These are phyloP conservation scores for Jimgerdemannia flammicorona DNA, from an alignment of 192 early-diverging fungal species.

Conservation along the genomic window DNA sequence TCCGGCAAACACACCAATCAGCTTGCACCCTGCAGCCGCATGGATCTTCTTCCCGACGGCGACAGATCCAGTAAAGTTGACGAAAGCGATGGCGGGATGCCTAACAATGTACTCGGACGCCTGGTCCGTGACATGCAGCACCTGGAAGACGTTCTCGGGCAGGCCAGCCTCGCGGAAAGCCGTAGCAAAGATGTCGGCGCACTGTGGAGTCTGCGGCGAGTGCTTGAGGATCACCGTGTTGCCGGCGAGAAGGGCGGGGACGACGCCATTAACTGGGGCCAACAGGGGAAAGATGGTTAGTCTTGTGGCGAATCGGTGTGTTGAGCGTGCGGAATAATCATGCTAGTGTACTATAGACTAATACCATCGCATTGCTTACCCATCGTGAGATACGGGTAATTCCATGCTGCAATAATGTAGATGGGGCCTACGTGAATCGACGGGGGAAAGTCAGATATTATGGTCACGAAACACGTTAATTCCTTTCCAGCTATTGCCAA, in stretches of 20 bases:
- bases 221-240: conserved; percentile 78
- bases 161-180: conserved; percentile 65
- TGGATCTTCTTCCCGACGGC: conserved; percentile 64
- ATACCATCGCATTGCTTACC: conserved; percentile 7
- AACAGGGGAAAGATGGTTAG: not conserved
- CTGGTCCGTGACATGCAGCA: conserved; percentile 43
- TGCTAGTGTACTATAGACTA: not conserved
- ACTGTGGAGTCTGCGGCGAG: conserved; percentile 76
- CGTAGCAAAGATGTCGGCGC: conserved; percentile 63
- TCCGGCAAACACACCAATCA: conserved; percentile 47
- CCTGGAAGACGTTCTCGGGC: conserved; percentile 65
- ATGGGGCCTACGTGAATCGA: conserved; percentile 7
- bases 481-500: not conserved
- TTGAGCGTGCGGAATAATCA: not conserved
- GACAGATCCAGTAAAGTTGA: conserved; percentile 78
- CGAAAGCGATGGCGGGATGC: conserved; percentile 58
- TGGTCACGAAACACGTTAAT: too few relatives aligned
- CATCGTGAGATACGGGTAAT: conserved; percentile 74
- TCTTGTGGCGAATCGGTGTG: not conserved
- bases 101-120: conserved; percentile 48
- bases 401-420: conserved; percentile 60
- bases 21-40: conserved; percentile 38
- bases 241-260: conserved; percentile 76
- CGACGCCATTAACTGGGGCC: conserved; percentile 62
- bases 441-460: not conserved